Evolutionary conservation across 805 yeast genomes (phyloP).

Genomic region (Saturnispora hagleri): DNA sequence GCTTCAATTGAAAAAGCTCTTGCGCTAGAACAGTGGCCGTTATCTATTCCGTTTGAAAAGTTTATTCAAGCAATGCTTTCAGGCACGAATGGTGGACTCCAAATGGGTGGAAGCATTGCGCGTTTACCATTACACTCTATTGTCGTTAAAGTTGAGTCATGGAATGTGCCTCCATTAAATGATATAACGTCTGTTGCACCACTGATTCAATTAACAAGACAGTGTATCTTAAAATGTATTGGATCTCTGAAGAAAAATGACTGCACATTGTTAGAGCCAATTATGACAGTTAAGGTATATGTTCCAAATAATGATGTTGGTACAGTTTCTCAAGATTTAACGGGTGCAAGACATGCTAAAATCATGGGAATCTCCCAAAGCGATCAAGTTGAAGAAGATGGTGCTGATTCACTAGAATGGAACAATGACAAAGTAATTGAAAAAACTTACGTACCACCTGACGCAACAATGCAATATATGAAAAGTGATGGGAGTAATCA

Average conservation of each 20-base stretch:
- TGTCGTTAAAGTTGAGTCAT: slow-evolving; percentile 41
- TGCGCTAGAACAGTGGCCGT: slow-evolving; percentile 35
- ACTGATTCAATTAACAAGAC: slow-evolving; percentile 38
- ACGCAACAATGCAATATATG: slow-evolving; percentile 43
- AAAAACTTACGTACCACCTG: slow-evolving; percentile 64
- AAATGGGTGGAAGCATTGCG: slow-evolving; percentile 56
- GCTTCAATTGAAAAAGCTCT: slow-evolving; percentile 17
- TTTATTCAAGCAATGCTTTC: slow-evolving; percentile 46
- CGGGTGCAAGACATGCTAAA: slow-evolving; percentile 66
- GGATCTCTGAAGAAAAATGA: slow-evolving; percentile 18
- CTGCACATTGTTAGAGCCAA: slow-evolving; percentile 71
- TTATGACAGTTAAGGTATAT: slow-evolving; percentile 66
- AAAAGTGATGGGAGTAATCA: slow-evolving; percentile 20
- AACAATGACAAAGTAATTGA: slow-evolving; percentile 41
- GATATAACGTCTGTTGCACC: slow-evolving; percentile 35
- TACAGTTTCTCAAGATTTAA: slow-evolving; percentile 73
- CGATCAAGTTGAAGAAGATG: slow-evolving; percentile 15
- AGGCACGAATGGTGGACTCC: slow-evolving; percentile 53
- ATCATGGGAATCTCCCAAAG: slow-evolving; percentile 69
- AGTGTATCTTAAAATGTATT: slow-evolving; percentile 34
- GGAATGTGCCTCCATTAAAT: slow-evolving; percentile 39
- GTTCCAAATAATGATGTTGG: slow-evolving; percentile 72
- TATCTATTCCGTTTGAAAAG: slow-evolving; percentile 35
- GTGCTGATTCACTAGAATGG: slow-evolving; percentile 37
- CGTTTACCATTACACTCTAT: slow-evolving; percentile 52